A percentile compares a stretch with the other conserved stretches of the same genome.
These are phyloP conservation scores for Condylostoma magnum DNA, from an alignment of 169 alveolate genomes.

Conservation along the genomic window DNA sequence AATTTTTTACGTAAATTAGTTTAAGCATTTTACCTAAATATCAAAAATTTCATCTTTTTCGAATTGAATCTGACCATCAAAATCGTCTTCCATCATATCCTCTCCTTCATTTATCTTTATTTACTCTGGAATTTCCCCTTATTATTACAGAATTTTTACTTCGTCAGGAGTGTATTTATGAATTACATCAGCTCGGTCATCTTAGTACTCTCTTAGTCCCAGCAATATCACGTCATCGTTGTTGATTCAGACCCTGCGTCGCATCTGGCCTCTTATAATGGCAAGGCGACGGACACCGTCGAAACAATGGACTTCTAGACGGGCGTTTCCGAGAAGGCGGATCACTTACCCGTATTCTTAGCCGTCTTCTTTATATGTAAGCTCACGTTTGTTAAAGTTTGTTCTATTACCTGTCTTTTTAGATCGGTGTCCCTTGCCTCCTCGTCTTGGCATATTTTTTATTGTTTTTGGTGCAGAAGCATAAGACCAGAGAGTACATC, in stretches of 20 bases:
- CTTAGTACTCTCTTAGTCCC: slow-evolving; percentile 97
- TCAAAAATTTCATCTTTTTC: neutral
- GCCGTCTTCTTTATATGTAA: slow-evolving; percentile 95
- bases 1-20: slow-evolving; percentile 53
- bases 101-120: slow-evolving; percentile 93
- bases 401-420: slow-evolving; percentile 96
- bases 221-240: slow-evolving; percentile 95
- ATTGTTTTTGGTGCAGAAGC: too few species aligned
- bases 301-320: slow-evolving; percentile 96
- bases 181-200: slow-evolving; percentile 97
- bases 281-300: slow-evolving; percentile 97
- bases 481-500: too few species aligned
- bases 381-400: slow-evolving; percentile 93
- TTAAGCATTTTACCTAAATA: too few species aligned
- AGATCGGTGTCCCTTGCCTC: slow-evolving; percentile 98
- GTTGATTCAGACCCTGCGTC: slow-evolving; percentile 98
- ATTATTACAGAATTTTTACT: slow-evolving; percentile 93
- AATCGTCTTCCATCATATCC: slow-evolving; percentile 80
- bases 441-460: slow-evolving; percentile 85
- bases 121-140: slow-evolving; percentile 97
- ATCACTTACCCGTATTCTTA: slow-evolving; percentile 96
- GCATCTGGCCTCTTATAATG: slow-evolving; percentile 97
- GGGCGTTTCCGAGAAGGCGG: slow-evolving; percentile 98
- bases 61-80: slow-evolving; percentile 55
- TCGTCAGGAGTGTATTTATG: slow-evolving; percentile 98